These are phyloP conservation scores for Trichoderma endophyticum DNA, from an alignment of 2,329 filamentous ascomycete species.

Conservation along the genomic window DNA sequence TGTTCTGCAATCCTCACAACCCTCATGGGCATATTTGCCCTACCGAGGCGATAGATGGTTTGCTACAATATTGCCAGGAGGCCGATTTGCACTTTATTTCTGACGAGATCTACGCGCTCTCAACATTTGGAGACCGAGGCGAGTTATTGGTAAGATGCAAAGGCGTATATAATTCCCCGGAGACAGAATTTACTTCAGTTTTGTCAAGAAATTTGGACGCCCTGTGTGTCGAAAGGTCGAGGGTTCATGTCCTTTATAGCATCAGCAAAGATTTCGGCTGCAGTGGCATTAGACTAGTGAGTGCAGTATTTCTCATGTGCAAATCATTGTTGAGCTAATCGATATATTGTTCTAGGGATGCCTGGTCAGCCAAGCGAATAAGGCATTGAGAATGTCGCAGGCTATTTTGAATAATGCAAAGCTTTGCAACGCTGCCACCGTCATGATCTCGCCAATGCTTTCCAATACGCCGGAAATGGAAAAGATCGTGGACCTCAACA, in stretches of 20 bases:
- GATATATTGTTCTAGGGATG: neutral
- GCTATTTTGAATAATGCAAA: constrained; percentile 16
- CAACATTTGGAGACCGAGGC: constrained; percentile 2
- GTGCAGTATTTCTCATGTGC: neutral
- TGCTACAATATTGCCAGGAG: constrained; percentile 10
- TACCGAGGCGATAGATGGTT: neutral
- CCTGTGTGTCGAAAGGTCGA: neutral
- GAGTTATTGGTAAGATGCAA: neutral
- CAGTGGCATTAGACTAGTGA: constrained; percentile 10
- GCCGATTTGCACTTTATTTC: constrained; percentile 12
- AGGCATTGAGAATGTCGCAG: constrained; percentile 9
- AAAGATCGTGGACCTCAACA: neutral
- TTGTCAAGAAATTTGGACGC: constrained; percentile 1
- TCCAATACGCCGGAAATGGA: neutral
- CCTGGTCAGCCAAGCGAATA: constrained; percentile 11
- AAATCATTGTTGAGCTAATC: neutral
- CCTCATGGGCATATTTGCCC: constrained; percentile 15
- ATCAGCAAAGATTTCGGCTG: constrained; percentile 17
- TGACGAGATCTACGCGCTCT: constrained; percentile 14
- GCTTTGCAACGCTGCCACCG: constrained; percentile 8
- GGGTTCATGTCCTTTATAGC: constrained; percentile 12
- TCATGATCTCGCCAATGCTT: constrained; percentile 3
- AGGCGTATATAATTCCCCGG: neutral
- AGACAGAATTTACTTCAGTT: constrained; percentile 9
- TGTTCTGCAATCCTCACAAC: constrained; percentile 17